A percentile compares a stretch with the other conserved stretches of the same genome.
Evolutionary conservation across 2,329 filamentous ascomycete genomes (phyloP).

Genomic region (Cladosporium halotolerans): DNA sequence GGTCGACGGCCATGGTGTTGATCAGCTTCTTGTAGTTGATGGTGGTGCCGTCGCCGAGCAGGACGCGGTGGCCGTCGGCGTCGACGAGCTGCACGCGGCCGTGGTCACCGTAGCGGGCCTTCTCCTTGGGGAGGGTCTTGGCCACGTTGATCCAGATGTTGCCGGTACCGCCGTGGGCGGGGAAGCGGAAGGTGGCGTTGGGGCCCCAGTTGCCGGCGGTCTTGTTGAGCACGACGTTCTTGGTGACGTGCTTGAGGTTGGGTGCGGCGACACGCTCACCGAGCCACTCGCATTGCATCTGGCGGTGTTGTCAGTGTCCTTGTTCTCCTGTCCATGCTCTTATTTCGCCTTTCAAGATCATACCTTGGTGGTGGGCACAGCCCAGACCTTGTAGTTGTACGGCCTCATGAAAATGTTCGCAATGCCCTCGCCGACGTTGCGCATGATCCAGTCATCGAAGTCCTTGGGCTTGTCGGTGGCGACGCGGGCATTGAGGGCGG

Average conservation of each 20-base stretch:
- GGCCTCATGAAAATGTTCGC: slow-evolving; percentile 97
- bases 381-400: slow-evolving; percentile 99
- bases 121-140: slow-evolving; percentile 84
- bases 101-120: slow-evolving; percentile 81
- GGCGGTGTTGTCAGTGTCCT: slow-evolving; percentile 16
- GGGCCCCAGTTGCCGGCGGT: slow-evolving; percentile 96
- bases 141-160: slow-evolving; percentile 99
- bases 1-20: slow-evolving; percentile 93
- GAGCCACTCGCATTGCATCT: slow-evolving; percentile 99
- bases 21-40: slow-evolving; percentile 88
- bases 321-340: not conserved
- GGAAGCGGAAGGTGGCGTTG: slow-evolving; percentile 97
- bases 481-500: slow-evolving; percentile 78
- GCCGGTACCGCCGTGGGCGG: slow-evolving; percentile 88
- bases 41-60: slow-evolving; percentile 75
- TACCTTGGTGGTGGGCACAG: slow-evolving; percentile 94
- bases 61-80: slow-evolving; percentile 75
- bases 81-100: slow-evolving; percentile 82
- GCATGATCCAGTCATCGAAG: slow-evolving; percentile 97
- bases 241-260: slow-evolving; percentile 86
- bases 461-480: slow-evolving; percentile 87
- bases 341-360: slow-evolving; percentile 21
- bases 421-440: slow-evolving; percentile 82
- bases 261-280: slow-evolving; percentile 97
- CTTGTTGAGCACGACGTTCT: slow-evolving; percentile 94